These are phyloP conservation scores for Sporobolus alterniflorus DNA, from an alignment of 202 grass and related monocot species.

Conservation along the genomic window DNA sequence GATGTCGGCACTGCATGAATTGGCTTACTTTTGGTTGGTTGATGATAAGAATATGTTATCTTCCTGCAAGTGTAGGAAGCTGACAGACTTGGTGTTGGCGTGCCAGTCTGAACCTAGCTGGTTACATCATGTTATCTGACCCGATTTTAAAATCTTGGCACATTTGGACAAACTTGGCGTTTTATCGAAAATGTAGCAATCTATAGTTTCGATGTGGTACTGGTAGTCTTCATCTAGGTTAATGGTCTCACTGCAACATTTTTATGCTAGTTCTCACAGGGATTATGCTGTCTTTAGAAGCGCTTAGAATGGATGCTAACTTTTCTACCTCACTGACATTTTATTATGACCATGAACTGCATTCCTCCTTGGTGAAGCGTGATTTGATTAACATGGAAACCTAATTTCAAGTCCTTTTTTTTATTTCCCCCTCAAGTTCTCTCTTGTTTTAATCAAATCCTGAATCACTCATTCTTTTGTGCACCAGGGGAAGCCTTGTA, in stretches of 20 bases:
- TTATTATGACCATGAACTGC: neutral
- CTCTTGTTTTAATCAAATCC: neutral
- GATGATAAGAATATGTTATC: neutral
- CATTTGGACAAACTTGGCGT: neutral
- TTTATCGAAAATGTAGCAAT: neutral
- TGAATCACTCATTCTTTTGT: slow-evolving; percentile 14
- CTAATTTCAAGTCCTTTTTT: neutral
- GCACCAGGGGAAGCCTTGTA: slow-evolving; percentile 63
- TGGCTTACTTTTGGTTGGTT: neutral
- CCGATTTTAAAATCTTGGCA: neutral
- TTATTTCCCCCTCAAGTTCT: neutral
- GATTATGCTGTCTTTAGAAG: neutral
- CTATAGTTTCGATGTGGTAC: neutral
- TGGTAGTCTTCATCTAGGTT: neutral
- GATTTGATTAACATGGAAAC: neutral
- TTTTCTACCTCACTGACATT: neutral
- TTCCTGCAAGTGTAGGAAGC: neutral
- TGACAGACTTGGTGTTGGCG: neutral
- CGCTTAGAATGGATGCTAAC: neutral
- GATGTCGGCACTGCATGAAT: neutral
- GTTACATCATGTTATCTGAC: neutral
- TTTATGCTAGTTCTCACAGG: neutral
- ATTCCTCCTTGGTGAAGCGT: neutral
- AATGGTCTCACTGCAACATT: neutral
- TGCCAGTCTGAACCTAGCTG: neutral